phyloP scores from a whole-genome alignment of 108 stramenopile genomes.

The Stephanodiscus triporus region DNA sequence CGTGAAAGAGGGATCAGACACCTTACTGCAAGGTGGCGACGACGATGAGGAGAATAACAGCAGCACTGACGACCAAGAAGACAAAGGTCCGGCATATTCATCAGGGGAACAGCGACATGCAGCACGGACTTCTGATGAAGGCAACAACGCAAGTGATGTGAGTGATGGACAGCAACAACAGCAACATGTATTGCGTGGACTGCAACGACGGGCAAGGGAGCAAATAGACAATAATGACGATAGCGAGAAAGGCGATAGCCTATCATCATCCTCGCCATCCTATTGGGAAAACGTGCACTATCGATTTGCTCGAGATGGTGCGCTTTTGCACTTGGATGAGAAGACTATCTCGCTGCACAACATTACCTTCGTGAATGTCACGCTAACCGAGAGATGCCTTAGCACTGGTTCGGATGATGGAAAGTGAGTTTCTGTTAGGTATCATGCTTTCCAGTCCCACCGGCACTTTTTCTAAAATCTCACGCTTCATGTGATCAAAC shows the following conservation, averaged over 20 bases:
- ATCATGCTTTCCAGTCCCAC: neutral
- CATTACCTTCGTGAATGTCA: conserved; percentile 53
- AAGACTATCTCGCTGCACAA: conserved; percentile 43
- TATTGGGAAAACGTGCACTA: conserved; percentile 57
- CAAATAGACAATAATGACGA: neutral
- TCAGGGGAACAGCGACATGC: neutral
- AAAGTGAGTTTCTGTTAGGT: conserved; percentile 19
- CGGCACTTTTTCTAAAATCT: neutral
- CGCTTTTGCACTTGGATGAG: conserved; percentile 49
- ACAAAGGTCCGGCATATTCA: neutral
- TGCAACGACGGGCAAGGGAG: conserved; percentile 2
- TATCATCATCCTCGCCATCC: conserved; percentile 32
- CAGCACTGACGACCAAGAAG: neutral
- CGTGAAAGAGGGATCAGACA: neutral
- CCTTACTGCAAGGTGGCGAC: neutral
- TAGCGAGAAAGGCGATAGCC: neutral
- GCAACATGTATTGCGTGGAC: neutral
- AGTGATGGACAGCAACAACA: neutral
- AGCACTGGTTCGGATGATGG: conserved; percentile 55
- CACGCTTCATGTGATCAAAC: neutral
- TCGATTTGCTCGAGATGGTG: conserved; percentile 51
- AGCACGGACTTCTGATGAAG: neutral
- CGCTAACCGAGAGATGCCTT: conserved; percentile 55
- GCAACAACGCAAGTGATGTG: neutral
- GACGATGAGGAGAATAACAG: neutral